Percentiles rank a stretch among this genome's conserved stretches.
Evolutionary conservation across 2,329 filamentous ascomycete species (phyloP).

Genomic region (Penicillium griseofulvum): DNA sequence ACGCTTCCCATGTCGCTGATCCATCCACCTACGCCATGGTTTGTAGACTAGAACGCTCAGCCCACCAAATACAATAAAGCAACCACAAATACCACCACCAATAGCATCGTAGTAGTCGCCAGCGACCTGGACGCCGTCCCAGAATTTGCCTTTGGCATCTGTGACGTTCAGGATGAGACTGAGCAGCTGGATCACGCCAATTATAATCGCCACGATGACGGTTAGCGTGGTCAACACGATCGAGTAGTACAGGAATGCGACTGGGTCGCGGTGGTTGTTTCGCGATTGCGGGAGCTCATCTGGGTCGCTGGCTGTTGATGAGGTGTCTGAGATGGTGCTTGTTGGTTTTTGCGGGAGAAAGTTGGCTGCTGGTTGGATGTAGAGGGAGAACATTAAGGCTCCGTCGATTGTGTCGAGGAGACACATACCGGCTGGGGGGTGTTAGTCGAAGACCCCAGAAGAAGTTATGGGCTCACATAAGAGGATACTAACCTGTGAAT

Average conservation of each 20-base stretch:
- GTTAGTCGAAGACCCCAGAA: not conserved
- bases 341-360: conserved; percentile 35
- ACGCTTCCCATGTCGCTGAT: conserved; percentile 32
- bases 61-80: conserved; percentile 75
- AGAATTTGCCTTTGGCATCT: conserved; percentile 73
- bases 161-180: conserved; percentile 75
- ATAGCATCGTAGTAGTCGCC: conserved; percentile 83
- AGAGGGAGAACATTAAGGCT: conserved; percentile 90
- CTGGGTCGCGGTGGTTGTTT: conserved; percentile 65
- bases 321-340: conserved; percentile 11
- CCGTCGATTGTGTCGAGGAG: conserved; percentile 89
- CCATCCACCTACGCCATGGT: conserved; percentile 69
- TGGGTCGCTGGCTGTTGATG: conserved; percentile 15
- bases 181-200: conserved; percentile 80
- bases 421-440: conserved; percentile 76
- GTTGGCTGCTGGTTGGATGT: conserved; percentile 58
- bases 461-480: not conserved
- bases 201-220: conserved; percentile 77
- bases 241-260: conserved; percentile 94
- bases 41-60: conserved; percentile 72
- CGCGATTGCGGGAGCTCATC: conserved; percentile 23
- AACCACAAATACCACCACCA: conserved; percentile 79
- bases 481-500: conserved; percentile 67
- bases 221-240: conserved; percentile 82
- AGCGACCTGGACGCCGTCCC: conserved; percentile 77